Evolutionary conservation across 1,284 basidiomycete genomes (phyloP).

Genomic region (Malassezia sympodialis): DNA sequence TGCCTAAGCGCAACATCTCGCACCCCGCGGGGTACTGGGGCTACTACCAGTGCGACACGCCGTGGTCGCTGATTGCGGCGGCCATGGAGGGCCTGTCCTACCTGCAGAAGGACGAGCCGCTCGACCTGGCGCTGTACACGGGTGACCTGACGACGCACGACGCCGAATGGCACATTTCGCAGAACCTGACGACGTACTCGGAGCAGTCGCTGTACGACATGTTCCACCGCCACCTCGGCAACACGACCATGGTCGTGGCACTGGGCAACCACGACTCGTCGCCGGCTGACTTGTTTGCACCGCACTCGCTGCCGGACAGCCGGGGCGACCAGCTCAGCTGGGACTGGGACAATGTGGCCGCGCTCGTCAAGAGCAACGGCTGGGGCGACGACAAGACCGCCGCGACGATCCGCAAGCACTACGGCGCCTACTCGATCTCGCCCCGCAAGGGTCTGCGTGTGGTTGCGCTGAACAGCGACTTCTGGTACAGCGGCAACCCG

Average conservation of each 20-base stretch:
- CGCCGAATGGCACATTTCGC: constrained; percentile 33
- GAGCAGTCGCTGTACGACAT: constrained; percentile 41
- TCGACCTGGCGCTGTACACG: constrained; percentile 62
- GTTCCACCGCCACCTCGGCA: constrained; percentile 26
- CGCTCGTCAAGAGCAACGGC: constrained; percentile 49
- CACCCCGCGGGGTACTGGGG: constrained; percentile 41
- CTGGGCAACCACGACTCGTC: constrained; percentile 46
- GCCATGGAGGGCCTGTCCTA: constrained; percentile 61
- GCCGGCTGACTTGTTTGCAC: constrained; percentile 33
- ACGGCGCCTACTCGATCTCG: constrained; percentile 63
- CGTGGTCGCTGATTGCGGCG: constrained; percentile 58
- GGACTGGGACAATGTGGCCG: constrained; percentile 42
- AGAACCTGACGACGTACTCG: constrained; percentile 39
- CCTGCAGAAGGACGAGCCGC: constrained; percentile 53
- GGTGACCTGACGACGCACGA: constrained; percentile 61
- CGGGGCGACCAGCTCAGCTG: constrained; percentile 33
- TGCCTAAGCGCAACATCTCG: constrained; percentile 26
- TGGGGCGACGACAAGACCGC: constrained; percentile 61
- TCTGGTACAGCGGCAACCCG: constrained; percentile 51
- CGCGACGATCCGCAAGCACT: constrained; percentile 59
- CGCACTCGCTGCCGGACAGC: constrained; percentile 31
- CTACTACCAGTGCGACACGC: constrained; percentile 57
- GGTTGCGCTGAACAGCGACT: constrained; percentile 66
- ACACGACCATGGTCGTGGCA: constrained; percentile 38
- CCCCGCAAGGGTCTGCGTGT: constrained; percentile 61